Conservation (phyloP, 148 eudicot species). For the Rhododendron griersonianum region DNA sequence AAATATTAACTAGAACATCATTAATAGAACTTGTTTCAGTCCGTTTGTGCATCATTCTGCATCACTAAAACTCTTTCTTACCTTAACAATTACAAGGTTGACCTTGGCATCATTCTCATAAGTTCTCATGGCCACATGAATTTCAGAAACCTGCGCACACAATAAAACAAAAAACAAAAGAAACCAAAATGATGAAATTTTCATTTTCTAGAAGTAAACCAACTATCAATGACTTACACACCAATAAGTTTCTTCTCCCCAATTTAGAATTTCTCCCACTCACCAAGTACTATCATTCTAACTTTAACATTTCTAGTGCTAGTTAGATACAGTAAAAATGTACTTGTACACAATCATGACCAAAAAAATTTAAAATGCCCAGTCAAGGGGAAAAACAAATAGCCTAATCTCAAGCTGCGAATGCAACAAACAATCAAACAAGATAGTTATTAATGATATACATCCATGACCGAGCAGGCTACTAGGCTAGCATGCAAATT, state of each 20-base stretch:
- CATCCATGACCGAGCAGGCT: background rate
- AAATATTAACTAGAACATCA: background rate
- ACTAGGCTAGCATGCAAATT: background rate
- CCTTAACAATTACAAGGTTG: conserved; percentile 1
- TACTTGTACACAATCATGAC: background rate
- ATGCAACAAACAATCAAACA: background rate
- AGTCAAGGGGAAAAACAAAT: background rate
- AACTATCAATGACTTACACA: background rate
- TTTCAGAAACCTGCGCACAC: background rate
- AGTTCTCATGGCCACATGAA: background rate
- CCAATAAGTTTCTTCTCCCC: background rate
- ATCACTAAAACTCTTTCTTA: background rate
- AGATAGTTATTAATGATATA: background rate
- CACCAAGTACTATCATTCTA: background rate
- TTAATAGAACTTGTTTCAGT: background rate
- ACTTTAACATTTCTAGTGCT: background rate
- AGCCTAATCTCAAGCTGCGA: background rate
- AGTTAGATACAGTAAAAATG: background rate
- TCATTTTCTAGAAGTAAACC: background rate
- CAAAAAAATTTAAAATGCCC: background rate
- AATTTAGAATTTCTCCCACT: background rate
- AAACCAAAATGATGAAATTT: background rate
- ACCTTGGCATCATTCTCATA: background rate
- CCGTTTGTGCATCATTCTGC: background rate
- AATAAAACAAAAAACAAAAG: background rate